Evolutionary conservation across 768 basidiomycete species (phyloP), one percentile per base, ranked within the genome.

Genomic region (Calocybe indica): DNA sequence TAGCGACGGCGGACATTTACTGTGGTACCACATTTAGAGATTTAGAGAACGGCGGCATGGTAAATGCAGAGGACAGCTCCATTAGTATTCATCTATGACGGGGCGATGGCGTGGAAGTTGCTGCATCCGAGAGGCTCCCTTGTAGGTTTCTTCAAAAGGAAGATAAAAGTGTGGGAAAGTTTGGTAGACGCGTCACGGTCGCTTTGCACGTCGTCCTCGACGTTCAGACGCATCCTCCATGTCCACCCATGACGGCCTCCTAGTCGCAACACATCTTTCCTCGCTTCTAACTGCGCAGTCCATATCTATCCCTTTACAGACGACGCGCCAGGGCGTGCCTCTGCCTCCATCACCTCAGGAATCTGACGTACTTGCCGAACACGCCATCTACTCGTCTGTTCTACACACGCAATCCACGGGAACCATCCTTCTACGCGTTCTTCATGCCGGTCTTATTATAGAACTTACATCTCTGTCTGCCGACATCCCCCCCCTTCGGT

Each of bases 391-490:
- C 59, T 74, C 85, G 31, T 73, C 76, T 13, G 54, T 82, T 45
- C 70, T 85, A 48, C 73, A 82, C 53, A 72, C 82, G 5, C 67
- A 72, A 10, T 58, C 64, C 34, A 78, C 82, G 3, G 85, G 86
- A 11, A 75, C 83, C 42, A 72, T 92, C 45, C 75, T 92, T 44
- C 64, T 84, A 40, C 84, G 92, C 50, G 75, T 90, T 40, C 71
- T 92, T 46, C 84, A 92, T 52, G 80, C 76, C 39, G 85, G 83
- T 22, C 65, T 81, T 52, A 82, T 90, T 43, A 64, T 91, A 37
- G 88, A 93, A 58, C 77, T 94, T 40, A 59, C 82, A 34, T 88
- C 89, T n/a, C 69, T 91, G 39, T 79, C 86, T 5, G 73, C 76
- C 1, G 69, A 79, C 53, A 68, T 82, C 2, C 70, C 76, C 31